phyloP scores from a whole-genome alignment of 306 rosid genomes.

The Albizia julibrissin region DNA sequence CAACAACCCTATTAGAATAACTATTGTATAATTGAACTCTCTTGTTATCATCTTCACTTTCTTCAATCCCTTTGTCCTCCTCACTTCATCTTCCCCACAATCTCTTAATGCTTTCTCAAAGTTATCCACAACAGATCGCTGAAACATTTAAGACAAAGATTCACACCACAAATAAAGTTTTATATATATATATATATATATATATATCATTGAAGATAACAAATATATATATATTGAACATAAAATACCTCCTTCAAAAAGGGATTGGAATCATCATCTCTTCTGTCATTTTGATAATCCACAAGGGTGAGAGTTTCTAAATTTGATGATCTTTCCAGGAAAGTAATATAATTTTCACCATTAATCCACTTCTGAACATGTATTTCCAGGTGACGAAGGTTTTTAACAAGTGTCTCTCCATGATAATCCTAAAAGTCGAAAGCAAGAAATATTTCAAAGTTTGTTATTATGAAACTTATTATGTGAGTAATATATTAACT shows the following conservation, averaged over 20 bases:
- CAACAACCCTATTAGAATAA: not conserved
- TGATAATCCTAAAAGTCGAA: not conserved
- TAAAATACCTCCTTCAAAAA: too few relatives aligned
- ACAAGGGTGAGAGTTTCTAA: not conserved
- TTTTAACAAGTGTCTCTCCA: not conserved
- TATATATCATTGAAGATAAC: not conserved
- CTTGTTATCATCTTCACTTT: not conserved
- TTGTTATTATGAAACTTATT: not conserved
- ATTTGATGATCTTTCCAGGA: not conserved
- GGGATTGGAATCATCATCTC: too few relatives aligned
- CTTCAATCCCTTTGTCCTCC: not conserved
- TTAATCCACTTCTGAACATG: not conserved
- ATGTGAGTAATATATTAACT: not conserved
- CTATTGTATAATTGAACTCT: not conserved
- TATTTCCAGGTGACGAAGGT: not conserved
- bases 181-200: not conserved
- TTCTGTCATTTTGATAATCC: not conserved
- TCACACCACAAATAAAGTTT: not conserved
- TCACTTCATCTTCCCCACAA: not conserved
- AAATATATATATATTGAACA: too few relatives aligned
- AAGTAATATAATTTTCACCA: not conserved
- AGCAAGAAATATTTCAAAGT: not conserved
- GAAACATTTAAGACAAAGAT: not conserved
- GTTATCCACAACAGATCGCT: not conserved
- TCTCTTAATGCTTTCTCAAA: not conserved